Base-by-base conservation (phyloP, 2,329 filamentous ascomycete species). In the Juglanconis oblonga region DNA sequence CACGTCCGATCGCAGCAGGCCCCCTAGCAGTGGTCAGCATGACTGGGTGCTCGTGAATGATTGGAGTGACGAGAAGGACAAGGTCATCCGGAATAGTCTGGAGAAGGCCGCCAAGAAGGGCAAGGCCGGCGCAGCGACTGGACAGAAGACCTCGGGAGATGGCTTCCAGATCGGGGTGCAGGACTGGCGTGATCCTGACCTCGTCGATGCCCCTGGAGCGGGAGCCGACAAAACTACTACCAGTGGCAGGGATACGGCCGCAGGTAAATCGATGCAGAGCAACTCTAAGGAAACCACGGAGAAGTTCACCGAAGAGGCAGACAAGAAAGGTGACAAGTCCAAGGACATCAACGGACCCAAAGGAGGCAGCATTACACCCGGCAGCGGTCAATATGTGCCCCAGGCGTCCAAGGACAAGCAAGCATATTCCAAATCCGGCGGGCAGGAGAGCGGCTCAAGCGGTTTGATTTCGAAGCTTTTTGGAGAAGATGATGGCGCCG, bases 141-240 rank as follows among this genome's bases (percentile, higher is more conserved):
- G 38, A 52, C 64, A 38, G 61, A 66, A 36, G 62, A 63, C 63
- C 2, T 56, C 70, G 2, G 73, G 77, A 51, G 88, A 92, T 70
- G 84, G 82, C 59, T 94, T 93, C 70, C 82, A 90, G 49, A 93
- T 94, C 67, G 91, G 90, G n/a, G 86, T 92, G 11, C 89, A 95
- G 65, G 91, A 95, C 70, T 94, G 91, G 91, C 84, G 90, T 65
- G 91, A 95, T 71, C 88, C 90, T 5, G 90, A 92, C 70, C 76
- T 92, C 17, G 78, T 91, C 29, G 80, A 79, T 2, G 71, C 67
- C 33, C 59, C 62, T n/a, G 24, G 33, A 44, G 69, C 69, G 44
- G 66, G 68, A 53, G 64, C 69, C 29, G 67, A 70, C 62, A 77
- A 75, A 36, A 48, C n/a, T 17, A 10, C 44, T 17, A 32, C 45